These are phyloP conservation scores for Talaromyces borbonicus DNA, from an alignment of 495 filamentous ascomycete species.

Conservation along the genomic window DNA sequence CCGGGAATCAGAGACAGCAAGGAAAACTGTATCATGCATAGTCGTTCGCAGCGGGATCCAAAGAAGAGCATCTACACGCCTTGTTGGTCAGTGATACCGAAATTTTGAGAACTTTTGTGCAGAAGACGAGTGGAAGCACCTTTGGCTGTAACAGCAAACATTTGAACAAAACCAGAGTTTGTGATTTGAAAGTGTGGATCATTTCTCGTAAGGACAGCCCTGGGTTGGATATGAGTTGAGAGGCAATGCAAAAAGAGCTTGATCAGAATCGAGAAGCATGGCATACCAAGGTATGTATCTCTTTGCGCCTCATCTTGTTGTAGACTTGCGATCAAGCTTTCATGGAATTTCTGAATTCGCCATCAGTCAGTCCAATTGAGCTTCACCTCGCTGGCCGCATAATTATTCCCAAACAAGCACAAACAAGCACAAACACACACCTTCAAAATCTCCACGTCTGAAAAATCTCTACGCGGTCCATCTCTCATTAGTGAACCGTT, in stretches of 20 bases:
- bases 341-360: conserved; percentile 69
- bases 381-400: too few relatives aligned
- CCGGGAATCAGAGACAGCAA: conserved; percentile 90
- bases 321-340: conserved; percentile 63
- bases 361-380: too few relatives aligned
- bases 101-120: neutral
- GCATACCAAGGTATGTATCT: conserved; percentile 77
- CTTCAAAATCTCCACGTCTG: conserved; percentile 63
- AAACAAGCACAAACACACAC: conserved; percentile 26
- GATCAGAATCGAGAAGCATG: conserved; percentile 8
- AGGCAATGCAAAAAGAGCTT: too few relatives aligned
- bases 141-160: conserved; percentile 89
- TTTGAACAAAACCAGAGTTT: conserved; percentile 91
- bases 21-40: conserved; percentile 98
- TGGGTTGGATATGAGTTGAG: conserved; percentile 22
- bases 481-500: conserved; percentile 13
- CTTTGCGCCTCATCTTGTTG: conserved; percentile 59
- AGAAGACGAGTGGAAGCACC: conserved; percentile 35
- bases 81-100: too few relatives aligned
- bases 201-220: conserved; percentile 81
- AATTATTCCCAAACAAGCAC: conserved; percentile 1
- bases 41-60: conserved; percentile 80
- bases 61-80: conserved; percentile 98
- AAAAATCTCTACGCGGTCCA: conserved; percentile 48
- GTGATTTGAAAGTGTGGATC: conserved; percentile 85